phyloP scores from a whole-genome alignment of 352 stramenopile genomes.

The Globisporangium barbulae region DNA sequence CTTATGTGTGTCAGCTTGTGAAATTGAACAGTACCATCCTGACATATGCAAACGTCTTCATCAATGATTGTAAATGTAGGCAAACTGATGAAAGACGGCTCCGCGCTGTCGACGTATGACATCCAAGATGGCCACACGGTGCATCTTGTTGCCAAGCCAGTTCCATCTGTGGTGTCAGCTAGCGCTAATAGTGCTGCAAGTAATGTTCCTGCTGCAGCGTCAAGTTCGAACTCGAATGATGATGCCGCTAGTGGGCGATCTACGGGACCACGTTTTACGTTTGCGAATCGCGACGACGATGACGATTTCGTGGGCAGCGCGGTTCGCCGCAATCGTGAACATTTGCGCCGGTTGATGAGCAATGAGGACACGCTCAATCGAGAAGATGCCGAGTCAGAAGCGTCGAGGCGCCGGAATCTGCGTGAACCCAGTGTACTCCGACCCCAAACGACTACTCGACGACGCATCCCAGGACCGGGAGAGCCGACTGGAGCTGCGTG shows the following conservation, averaged over 20 bases:
- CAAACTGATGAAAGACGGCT: slow-evolving; percentile 84
- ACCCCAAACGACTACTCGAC: slow-evolving; percentile 8
- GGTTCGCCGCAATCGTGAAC: slow-evolving; percentile 14
- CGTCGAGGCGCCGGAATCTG: slow-evolving; percentile 13
- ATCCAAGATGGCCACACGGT: slow-evolving; percentile 92
- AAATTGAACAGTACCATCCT: neutral
- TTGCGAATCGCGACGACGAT: slow-evolving; percentile 10
- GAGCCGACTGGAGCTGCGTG: slow-evolving; percentile 40
- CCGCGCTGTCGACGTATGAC: slow-evolving; percentile 67
- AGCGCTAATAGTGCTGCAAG: neutral
- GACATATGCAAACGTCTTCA: neutral
- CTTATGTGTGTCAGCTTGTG: neutral
- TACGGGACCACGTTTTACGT: neutral
- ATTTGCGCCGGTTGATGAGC: slow-evolving; percentile 15
- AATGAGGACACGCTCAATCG: neutral
- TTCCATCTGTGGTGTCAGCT: neutral
- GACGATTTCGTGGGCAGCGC: neutral
- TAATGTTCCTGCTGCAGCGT: neutral
- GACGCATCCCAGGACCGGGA: slow-evolving; percentile 16
- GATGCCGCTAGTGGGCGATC: neutral
- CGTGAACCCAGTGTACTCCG: slow-evolving; percentile 17
- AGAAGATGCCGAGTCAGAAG: neutral
- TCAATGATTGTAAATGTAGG: slow-evolving; percentile 19
- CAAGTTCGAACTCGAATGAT: neutral
- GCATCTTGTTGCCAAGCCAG: slow-evolving; percentile 83